Conservation (phyloP, 2,329 filamentous ascomycete genomes). For the Cladophialophora yegresii region DNA sequence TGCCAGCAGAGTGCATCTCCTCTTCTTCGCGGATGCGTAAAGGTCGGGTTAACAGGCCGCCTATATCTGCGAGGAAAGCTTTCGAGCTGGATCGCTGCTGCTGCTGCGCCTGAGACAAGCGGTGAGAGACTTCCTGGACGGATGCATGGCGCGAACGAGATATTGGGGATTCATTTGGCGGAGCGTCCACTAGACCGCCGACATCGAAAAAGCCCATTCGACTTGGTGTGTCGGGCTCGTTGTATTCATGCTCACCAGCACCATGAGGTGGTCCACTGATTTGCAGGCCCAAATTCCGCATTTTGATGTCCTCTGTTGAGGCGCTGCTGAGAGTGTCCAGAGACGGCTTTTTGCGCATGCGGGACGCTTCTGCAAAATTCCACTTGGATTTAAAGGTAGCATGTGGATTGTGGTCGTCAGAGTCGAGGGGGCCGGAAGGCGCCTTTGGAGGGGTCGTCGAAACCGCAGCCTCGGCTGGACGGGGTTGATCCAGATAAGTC, state of each 20-base stretch:
- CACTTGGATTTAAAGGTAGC: slow-evolving; percentile 30
- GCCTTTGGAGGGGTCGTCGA: slow-evolving; percentile 7
- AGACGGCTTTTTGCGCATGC: slow-evolving; percentile 10
- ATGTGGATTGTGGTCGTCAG: slow-evolving; percentile 38
- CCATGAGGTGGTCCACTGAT: slow-evolving; percentile 15
- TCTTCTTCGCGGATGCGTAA: slow-evolving; percentile 29
- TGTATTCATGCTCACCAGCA: slow-evolving; percentile 1
- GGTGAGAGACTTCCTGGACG: slow-evolving; percentile 22
- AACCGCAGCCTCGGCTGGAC: slow-evolving; percentile 27
- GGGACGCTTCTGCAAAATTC: slow-evolving; percentile 31
- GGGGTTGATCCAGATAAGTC: slow-evolving; percentile 14
- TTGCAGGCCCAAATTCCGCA: slow-evolving; percentile 26
- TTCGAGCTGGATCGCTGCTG: slow-evolving; percentile 30
- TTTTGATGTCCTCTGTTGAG: slow-evolving; percentile 33
- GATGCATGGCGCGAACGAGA: slow-evolving; percentile 38
- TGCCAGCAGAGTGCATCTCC: slow-evolving; percentile 19
- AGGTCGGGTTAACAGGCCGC: slow-evolving; percentile 32
- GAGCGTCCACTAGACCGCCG: slow-evolving; percentile 67
- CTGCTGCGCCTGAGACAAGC: slow-evolving; percentile 12
- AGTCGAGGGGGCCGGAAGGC: slow-evolving; percentile 19
- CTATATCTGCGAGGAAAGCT: slow-evolving; percentile 36
- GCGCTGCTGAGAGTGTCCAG: slow-evolving; percentile 30
- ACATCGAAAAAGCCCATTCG: slow-evolving; percentile 82
- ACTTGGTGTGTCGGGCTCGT: slow-evolving; percentile 31
- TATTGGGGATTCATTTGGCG: slow-evolving; percentile 37